Percentiles rank a stretch among this genome's conserved stretches.
Evolutionary conservation across 371 early-diverging fungal genomes (phyloP).

Genomic region (Parasitella parasitica): DNA sequence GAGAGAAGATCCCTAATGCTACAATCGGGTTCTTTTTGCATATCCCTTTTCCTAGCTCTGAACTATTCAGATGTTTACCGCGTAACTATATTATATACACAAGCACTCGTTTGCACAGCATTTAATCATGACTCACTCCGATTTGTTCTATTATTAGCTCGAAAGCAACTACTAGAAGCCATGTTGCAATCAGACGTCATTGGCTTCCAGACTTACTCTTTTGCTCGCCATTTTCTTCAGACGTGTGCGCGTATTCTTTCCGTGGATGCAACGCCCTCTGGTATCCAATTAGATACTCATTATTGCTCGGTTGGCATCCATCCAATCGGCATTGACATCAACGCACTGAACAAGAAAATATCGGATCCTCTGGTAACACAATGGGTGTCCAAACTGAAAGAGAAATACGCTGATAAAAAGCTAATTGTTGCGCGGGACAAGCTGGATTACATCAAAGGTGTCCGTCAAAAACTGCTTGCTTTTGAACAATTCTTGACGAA

Average conservation of each 20-base stretch:
- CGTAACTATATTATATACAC: too few species aligned
- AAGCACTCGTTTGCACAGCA: not conserved
- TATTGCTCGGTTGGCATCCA: conserved; percentile 86
- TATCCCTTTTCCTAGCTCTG: conserved; percentile 94
- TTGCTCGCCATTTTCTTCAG: conserved; percentile 89
- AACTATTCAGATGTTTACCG: conserved; percentile 87
- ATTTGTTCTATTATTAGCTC: conserved; percentile 32
- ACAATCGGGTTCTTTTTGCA: conserved; percentile 96
- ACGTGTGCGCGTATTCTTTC: conserved; percentile 85
- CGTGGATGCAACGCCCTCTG: conserved; percentile 78
- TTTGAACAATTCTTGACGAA: conserved; percentile 89
- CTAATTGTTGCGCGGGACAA: conserved; percentile 96
- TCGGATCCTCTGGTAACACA: conserved; percentile 68
- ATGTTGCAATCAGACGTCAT: conserved; percentile 83
- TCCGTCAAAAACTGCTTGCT: conserved; percentile 94
- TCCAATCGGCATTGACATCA: conserved; percentile 88
- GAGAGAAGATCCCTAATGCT: conserved; percentile 71
- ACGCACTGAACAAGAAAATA: conserved; percentile 60
- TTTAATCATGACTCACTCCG: not conserved
- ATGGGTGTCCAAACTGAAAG: conserved; percentile 69
- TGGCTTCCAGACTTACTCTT: conserved; percentile 93
- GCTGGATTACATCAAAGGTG: conserved; percentile 98
- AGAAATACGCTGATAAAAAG: conserved; percentile 82
- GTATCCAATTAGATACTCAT: conserved; percentile 79
- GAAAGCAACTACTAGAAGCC: conserved; percentile 82